Base-by-base conservation (phyloP, 208 protist genomes). In the Trypanosoma avium region DNA sequence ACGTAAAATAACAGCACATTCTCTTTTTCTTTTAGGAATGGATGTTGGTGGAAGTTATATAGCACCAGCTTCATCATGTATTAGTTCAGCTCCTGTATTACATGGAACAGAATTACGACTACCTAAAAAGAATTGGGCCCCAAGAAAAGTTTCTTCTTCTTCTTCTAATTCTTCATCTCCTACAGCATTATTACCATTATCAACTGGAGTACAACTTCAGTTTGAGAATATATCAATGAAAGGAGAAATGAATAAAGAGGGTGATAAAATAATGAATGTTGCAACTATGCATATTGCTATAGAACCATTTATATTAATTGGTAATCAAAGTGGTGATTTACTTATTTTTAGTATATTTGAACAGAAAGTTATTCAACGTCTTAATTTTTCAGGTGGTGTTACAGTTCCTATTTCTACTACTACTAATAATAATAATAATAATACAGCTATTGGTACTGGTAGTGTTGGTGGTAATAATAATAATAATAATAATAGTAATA, bases 281-380 rank as follows among this genome's bases (percentile, higher is more conserved):
- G 81, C 82, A 6, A 67, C 90, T 29, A 42, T 96, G 15, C 77
- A 86, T 77, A 62, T 91, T 56, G 81, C 64, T 6, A 80, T 94
- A 21, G 81, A 97, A 70, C 90, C 97, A 6, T 74, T 84, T 46
- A 72, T 94, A 3, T 38, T 97, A 15, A 62, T 98, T 10, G 82
- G 90, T 33, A 95, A 97, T 50, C 81, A 94, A 59, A 82, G 78
- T 64, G 86, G 95, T 7, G 81, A 93, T 53, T 66, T 91, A 35
- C 70, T 93, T 58, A 56, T 94, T 61, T 84, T 87, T 54, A 82
- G 75, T 35, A 69, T 91, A 2, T 76, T 94, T 33, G 74, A 88
- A 42, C 77, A 77, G 56, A 65, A 72, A 42, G 66, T 92, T 48
- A 61, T 94, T 27, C 81, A 90, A 65, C 82, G 81, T 46, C 70